Base-by-base conservation (phyloP, 2,329 filamentous ascomycete genomes). In the Rugonectria rugulosa region DNA sequence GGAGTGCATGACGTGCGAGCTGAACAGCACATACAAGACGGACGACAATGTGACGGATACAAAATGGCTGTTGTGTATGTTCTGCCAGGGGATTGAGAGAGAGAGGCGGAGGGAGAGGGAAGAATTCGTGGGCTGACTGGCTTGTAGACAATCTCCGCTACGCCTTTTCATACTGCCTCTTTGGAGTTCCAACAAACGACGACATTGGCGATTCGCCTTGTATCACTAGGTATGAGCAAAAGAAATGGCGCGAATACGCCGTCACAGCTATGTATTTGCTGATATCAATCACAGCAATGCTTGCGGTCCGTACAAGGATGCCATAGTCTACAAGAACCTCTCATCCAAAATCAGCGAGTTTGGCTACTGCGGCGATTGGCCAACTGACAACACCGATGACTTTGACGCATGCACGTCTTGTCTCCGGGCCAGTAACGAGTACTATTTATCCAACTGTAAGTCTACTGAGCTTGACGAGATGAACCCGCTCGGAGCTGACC, bases 141-240 rank as follows among this genome's bases (percentile, higher is more conserved):
- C 46, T 7, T 37, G 4, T 32, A 87, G 84, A 86, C 60, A 88
- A 88, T 60, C 60, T 87, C 47, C 78, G 85, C 65, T 87, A 79
- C 63, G 76, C 82, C 6, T 60, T 81, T 2, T 81, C 80, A 2
- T 79, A 79, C 62, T 88, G 86, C 63, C 62, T 88, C 1, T 88
- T 78, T 56, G 81, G 80, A 2, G 68, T 71, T 6, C 79, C 79
- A 0, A 70, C 75, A 24, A 79, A 82, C 49, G 62, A 74, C 2
- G 60, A 76, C 64, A 85, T 74, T 10, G 69, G 69, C 2, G 70
- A 74, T 50, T 80, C 71, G 10, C 82, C 80, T 8, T 83, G 85
- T 60, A 71, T 79, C 11, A 87, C 82, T 36, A 76, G 72, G 84
- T 86, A 55, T 29, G n/a, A n/a, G n/a, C n/a, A n/a, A n/a, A n/a